These are phyloP conservation scores for Tetrapisispora phaffii DNA, from an alignment of 805 yeast genomes.

Conservation along the genomic window DNA sequence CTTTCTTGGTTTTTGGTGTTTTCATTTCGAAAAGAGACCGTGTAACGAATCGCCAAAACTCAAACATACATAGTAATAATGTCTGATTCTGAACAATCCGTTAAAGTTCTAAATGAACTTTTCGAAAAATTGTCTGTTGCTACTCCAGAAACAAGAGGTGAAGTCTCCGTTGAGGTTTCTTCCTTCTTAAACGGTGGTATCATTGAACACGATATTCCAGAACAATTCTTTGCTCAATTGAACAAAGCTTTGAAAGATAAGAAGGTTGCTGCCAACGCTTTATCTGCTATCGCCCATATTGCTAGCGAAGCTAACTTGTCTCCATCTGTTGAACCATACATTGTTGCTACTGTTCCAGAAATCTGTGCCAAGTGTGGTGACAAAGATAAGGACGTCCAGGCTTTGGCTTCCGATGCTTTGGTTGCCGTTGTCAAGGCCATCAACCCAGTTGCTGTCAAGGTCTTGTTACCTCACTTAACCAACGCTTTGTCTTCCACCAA, in stretches of 20 bases:
- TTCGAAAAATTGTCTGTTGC: conserved; percentile 89
- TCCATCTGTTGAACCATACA: conserved; percentile 92
- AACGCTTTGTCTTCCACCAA: conserved; percentile 56
- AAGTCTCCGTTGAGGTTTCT: conserved; percentile 82
- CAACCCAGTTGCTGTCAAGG: conserved; percentile 91
- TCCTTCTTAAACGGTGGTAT: conserved; percentile 92
- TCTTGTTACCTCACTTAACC: conserved; percentile 72
- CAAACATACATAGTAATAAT: conserved; percentile 17
- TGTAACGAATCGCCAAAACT: conserved; percentile 10
- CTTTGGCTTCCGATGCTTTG: conserved; percentile 67
- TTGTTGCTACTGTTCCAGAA: conserved; percentile 64
- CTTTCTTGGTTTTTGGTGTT: not conserved
- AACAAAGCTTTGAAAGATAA: conserved; percentile 67
- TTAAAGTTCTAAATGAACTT: conserved; percentile 82
- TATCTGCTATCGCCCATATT: conserved; percentile 76
- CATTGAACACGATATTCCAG: conserved; percentile 97
- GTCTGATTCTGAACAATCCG: conserved; percentile 41
- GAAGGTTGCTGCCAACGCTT: conserved; percentile 74
- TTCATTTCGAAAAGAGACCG: conserved; percentile 5
- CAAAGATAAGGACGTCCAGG: conserved; percentile 69
- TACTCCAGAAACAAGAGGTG: conserved; percentile 67
- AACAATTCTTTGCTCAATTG: conserved; percentile 71
- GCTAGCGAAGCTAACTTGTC: conserved; percentile 69
- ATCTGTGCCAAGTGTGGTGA: conserved; percentile 81
- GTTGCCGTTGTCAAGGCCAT: conserved; percentile 66